Base-by-base conservation (phyloP, 2,329 filamentous ascomycete genomes). In the Paraconiothyrium brasiliense region DNA sequence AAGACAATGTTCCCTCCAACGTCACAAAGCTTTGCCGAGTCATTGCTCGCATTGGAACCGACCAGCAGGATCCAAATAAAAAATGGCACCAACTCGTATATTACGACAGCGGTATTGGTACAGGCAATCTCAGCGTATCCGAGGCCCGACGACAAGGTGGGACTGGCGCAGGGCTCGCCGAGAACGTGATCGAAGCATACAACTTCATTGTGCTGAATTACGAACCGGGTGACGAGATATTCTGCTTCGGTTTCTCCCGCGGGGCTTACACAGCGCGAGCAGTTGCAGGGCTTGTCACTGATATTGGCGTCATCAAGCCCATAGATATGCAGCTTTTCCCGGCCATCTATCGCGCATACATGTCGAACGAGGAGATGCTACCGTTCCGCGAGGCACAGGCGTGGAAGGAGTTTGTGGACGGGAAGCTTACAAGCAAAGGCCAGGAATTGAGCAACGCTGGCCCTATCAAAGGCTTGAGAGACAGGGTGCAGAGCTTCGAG, bases 191-290 rank as follows among this genome's bases (percentile, higher is more conserved):
- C 16, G 80, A 84, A 68, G 82, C 78, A 1, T 84, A 86, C 64
- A 79, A 80, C 41, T 86, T 85, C 71, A 76, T 86, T 7, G 79
- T 81, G 7, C 76, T 81, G 37, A 86, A 86, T 66, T 86, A 82
- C 56, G 69, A 79, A 24, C 72, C 77, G 0, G 84, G 84, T 44
- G 82, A 84, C 56, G 80, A 81, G 30, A 82, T 84, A 46, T 83
- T 82, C 64, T 74, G 82, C 37, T 75, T 83, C 27, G 82, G 82
- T 0, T 84, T 83, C 65, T 83, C 81, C 0, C 65, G 82, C 22
- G 82, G 82, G 20, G 81, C 82, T 1, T 84, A 78, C 50, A 84
- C 81, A 0, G 85, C 75, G 8, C 64, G 76, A 37, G 74, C 76
- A 3, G 75, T 83, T 4, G 79, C 79, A 5, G 81, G 81, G 8